Evolutionary conservation across 2,329 filamentous ascomycete species (phyloP), one percentile per base, ranked within the genome.

Genomic region (Chrysosporium queenslandicum): DNA sequence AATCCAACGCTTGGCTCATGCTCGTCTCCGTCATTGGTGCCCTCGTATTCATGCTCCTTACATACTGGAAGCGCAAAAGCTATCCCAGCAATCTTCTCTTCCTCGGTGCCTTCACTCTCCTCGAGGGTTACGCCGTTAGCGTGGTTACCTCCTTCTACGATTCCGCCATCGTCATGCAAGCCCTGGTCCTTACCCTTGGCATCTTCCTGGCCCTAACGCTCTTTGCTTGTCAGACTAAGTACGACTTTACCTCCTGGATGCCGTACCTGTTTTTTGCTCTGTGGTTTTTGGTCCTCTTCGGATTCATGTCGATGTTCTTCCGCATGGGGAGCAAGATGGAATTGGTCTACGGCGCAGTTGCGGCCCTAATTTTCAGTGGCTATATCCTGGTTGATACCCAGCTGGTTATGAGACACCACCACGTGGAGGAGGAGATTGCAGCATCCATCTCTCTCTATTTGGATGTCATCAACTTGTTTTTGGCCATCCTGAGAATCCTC

Each of bases 341-440:
- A 71, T 81, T 97, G 50, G 62, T 88, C 56, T 97, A 95, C 64
- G 88, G 89, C 52, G 83, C 85, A 6, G 71, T 90, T 12, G 80
- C 81, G 0, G 91, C 92, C 2, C 73, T 98, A 42, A 81, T 98
- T 65, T 98, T 98, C 76, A 90, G 85, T 46, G 91, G 77, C 6
- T 98, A 98, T 71, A 94, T 98, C 56, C 77, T 98, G 43, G 87
- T 97, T 43, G 92, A 98, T 67, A 98, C 92, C 0, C 92, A 98
- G 76, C 74, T 98, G 61, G 82, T 98, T 56, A 85, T 98, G 80
- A 82, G 90, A 64, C 87, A 95, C 70, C 92, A 96, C 72, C 91
- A 97, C 65, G 88, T 96, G 49, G 92, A 98, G 73, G 91, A 96
- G 78, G 90, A 96, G 76, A 96, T 97, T 66, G 89, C 90, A 5